phyloP scores from a whole-genome alignment of 768 basidiomycete genomes.

The Xerocomus brunneocitrinus region DNA sequence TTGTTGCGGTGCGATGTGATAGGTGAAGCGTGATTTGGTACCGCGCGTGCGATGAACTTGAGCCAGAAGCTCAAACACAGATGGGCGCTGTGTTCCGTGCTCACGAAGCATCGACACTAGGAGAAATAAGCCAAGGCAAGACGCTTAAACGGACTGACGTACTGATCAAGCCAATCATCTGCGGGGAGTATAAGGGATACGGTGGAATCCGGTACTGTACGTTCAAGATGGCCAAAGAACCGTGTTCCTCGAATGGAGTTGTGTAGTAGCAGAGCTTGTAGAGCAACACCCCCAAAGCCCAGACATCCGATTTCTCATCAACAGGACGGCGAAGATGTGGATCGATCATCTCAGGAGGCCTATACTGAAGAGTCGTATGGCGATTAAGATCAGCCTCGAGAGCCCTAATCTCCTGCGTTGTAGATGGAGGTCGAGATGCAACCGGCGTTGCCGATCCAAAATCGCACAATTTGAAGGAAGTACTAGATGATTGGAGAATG shows the following conservation, averaged over 20 bases:
- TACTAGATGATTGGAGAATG: slow-evolving; percentile 82
- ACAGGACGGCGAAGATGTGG: slow-evolving; percentile 76
- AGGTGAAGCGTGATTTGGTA: slow-evolving; percentile 75
- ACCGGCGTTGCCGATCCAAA: slow-evolving; percentile 91
- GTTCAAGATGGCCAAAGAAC: slow-evolving; percentile 92
- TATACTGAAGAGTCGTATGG: slow-evolving; percentile 94
- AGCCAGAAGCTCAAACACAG: slow-evolving; percentile 80
- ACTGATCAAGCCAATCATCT: slow-evolving; percentile 85
- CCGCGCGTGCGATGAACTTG: slow-evolving; percentile 85
- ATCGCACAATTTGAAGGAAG: slow-evolving; percentile 93
- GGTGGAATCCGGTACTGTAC: slow-evolving; percentile 91
- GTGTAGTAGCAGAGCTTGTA: slow-evolving; percentile 99
- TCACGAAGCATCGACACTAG: slow-evolving; percentile 90
- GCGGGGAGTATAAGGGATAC: slow-evolving; percentile 80
- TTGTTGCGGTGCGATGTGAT: slow-evolving; percentile 50
- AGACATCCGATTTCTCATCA: slow-evolving; percentile 94
- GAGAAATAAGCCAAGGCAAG: slow-evolving; percentile 9
- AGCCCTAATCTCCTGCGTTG: slow-evolving; percentile 77
- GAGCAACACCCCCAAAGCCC: slow-evolving; percentile 94
- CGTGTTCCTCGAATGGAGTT: slow-evolving; percentile 98
- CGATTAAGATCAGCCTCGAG: slow-evolving; percentile 89
- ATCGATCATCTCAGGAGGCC: slow-evolving; percentile 99
- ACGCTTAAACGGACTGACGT: slow-evolving; percentile 20
- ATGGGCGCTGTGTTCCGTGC: slow-evolving; percentile 80
- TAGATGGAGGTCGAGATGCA: slow-evolving; percentile 63